Base-by-base conservation (phyloP, 345 rosid genomes). In the Eucalyptus leucophloia region DNA sequence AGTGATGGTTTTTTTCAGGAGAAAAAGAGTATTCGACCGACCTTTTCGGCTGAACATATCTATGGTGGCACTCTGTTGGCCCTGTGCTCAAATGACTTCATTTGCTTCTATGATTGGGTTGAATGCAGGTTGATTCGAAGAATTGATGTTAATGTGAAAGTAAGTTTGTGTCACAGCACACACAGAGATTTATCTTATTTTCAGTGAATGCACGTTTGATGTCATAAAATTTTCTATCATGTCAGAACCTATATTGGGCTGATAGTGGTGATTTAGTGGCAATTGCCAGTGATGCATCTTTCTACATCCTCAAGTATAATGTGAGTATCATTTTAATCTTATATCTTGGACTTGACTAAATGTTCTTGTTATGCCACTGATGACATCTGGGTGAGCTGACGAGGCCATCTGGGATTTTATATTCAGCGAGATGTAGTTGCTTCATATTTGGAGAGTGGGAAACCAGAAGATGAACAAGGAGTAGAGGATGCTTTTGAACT, bases 401-500 rank as follows among this genome's bases (percentile, higher is more conserved):
- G 8, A 37, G 45, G 88, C 40, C 89, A 89, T 87, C 82, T 34
- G 60, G 58, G 90, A 51, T 89, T 92, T 92, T 62, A 53, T 90
- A 34, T 94, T 93, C 96, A 98, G 99, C 96, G 98, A 7, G 99
- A 98, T 87, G 89, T 96, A 67, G 99, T 98, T 88, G 94, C 96
- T 88, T 93, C 98, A 87, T 95, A 95, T 93, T 94, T 98, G 87
- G 99, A 97, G 88, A 96, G 98, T 88, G 99, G 99, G 91, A 95
- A 91, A 92, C 92, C 97, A 88, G 98, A 95, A 32, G 99, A 97
- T 91, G 99, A 97, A 72, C 97, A 97, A 94, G 99, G 99, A 91
- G 98, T 98, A 89, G 99, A 98, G 92, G 99, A 98, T 95, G 99
- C 99, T 72, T 98, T 98, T 92, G 99, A 97, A 92, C 98, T 98